Conservation (phyloP, 2,329 filamentous ascomycete species). For the Talaromyces sp. region DNA sequence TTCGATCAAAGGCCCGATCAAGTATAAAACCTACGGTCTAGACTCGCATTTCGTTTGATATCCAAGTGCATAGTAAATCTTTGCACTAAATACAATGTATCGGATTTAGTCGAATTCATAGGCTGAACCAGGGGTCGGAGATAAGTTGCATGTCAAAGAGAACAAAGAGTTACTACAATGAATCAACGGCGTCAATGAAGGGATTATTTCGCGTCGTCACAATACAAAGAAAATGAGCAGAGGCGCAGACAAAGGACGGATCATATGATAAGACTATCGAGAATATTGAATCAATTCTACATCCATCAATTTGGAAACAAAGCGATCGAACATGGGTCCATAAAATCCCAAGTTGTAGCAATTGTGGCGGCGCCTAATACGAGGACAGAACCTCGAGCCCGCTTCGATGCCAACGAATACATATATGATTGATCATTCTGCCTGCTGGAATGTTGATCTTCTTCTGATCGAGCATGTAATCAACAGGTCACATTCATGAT, state of each 20-base stretch:
- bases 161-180: not conserved
- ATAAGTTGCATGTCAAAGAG: not conserved
- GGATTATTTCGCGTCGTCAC: not conserved
- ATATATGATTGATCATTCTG: not conserved
- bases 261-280: not conserved
- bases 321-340: not conserved
- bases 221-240: not conserved
- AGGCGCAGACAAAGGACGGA: not conserved
- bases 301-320: not conserved
- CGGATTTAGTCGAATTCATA: not conserved
- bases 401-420: not conserved
- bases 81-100: not conserved
- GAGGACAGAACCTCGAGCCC: not conserved
- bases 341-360: too few relatives aligned
- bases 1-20: not conserved
- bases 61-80: not conserved
- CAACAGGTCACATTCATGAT: too few relatives aligned
- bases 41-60: not conserved
- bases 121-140: not conserved
- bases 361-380: not conserved
- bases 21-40: not conserved
- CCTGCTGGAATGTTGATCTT: not conserved
- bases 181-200: not conserved
- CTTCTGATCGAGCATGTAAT: not conserved
- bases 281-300: not conserved